Base-by-base conservation (phyloP, 225 moss, liverwort and hornwort genomes). In the Pseudisothecium myosuroides region DNA sequence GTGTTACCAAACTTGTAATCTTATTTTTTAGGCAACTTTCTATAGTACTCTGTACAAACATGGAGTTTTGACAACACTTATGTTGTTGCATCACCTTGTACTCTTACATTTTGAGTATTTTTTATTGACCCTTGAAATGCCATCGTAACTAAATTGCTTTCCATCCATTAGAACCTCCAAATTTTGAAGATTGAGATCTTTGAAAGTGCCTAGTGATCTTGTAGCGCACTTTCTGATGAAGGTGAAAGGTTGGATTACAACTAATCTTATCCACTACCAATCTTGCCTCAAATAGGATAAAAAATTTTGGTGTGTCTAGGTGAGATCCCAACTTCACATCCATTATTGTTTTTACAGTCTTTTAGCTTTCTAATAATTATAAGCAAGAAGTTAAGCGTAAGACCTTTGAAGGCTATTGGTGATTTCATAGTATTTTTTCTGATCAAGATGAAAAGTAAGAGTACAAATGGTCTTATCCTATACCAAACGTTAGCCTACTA, bases 41-140 rank as follows among this genome's bases (percentile, higher is more conserved):
- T 52, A 52, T 52, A 17, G 16, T 52, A 47, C 5, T 17, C 26
- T 28, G 4, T 47, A 12, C 4, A 47, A 5, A 47, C 12, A 28
- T 47, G 5, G 12, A 2, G 12, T 75, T 49, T 7, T 7, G 6
- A 45, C 17, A 10, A 74, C 17, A 45, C 12, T 74, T 29, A 29
- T 0, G 2, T 29, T 73, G 28, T 2, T 5, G 5, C 29, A 45
- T 29, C 0, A 17, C 29, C 0, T 47, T 47, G 11, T 18, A 0
- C 3, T 74, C 7, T 37, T 9, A 6, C 17, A 47, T 18, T 74
- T 1, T 12, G 0, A 74, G 7, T 47, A 6, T 74, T 37, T 11
- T 5, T 31, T 18, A 47, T 74, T 74, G 29, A 18, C 18, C 32
- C 13, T 23, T 39, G 10, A 13, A 39, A 69, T n/a, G 23, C 13